Conservation (phyloP, 352 stramenopile genomes). For the Hyaloperonospora arabidopsidis region DNA sequence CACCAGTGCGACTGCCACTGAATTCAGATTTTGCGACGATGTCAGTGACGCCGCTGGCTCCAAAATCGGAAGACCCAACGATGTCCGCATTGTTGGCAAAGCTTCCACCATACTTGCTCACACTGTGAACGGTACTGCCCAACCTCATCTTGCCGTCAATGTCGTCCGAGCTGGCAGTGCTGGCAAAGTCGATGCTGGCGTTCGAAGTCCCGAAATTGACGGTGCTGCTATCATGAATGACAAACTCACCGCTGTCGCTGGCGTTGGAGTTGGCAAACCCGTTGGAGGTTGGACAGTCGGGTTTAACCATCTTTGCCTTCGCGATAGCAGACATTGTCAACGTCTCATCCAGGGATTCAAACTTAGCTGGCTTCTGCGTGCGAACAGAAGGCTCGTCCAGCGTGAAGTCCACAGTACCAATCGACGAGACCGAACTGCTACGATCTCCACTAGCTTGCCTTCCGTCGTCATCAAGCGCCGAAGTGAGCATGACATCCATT, state of each 20-base stretch:
- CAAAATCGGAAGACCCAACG: constrained; percentile 13
- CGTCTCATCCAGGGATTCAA: constrained; percentile 33
- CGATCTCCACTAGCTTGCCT: constrained; percentile 18
- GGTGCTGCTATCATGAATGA: constrained; percentile 24
- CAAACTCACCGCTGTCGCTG: constrained; percentile 26
- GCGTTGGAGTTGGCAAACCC: constrained; percentile 19
- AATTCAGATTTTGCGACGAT: constrained; percentile 12
- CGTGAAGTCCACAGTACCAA: constrained; percentile 54
- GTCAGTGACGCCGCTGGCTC: constrained; percentile 9
- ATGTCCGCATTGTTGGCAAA: constrained; percentile 15
- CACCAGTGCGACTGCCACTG: constrained; percentile 11
- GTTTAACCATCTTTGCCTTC: constrained; percentile 8
- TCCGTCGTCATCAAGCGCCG: constrained; percentile 13
- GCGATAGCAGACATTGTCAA: constrained; percentile 27
- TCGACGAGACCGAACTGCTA: constrained; percentile 36
- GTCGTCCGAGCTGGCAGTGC: constrained; percentile 28
- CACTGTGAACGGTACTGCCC: constrained; percentile 13
- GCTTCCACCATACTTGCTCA: constrained; percentile 9
- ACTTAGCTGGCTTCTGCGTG: constrained; percentile 15
- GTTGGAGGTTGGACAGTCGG: constrained; percentile 8
- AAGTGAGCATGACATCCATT: constrained; percentile 26
- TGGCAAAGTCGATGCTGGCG: constrained; percentile 25
- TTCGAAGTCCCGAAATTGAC: constrained; percentile 20
- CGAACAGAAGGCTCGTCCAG: constrained; percentile 32
- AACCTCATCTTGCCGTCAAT: constrained; percentile 30